Base-by-base conservation (phyloP, 192 early-diverging fungal species). In the Glomus cerebriforme region DNA sequence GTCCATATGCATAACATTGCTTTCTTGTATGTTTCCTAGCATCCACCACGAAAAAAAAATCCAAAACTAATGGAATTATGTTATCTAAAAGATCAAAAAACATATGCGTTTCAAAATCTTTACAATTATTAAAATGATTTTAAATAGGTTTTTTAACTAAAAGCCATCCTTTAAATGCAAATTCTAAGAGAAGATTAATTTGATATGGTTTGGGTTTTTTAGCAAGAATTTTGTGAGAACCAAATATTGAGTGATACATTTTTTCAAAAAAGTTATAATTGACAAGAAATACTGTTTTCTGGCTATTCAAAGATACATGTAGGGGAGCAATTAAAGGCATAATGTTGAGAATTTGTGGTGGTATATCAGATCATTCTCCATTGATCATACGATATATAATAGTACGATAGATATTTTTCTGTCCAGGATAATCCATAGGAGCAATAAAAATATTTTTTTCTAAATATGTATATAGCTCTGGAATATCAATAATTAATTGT, bases 211-310 rank as follows among this genome's bases (percentile, higher is more conserved):
- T n/a, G n/a, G n/a, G n/a, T n/a, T n/a, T n/a, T n/a, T n/a, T n/a
- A n/a, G n/a, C n/a, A n/a, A n/a, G n/a, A n/a, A n/a, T n/a, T 39
- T 72, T 49, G n/a, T n/a, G 19, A 47, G 19, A 27, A 39, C 70
- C 39, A 45, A 72, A 72, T 27, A 54, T 35, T 43, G 17, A 7
- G 45, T 72, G 39, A 72, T 39, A 72, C 3, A 72, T 31, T 35
- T 72, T 72, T 7, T 72, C n/a, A 72, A 72, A 72, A 72, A 72
- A 49, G 34, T 22, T 6, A 49, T 49, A 54, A 49, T 72, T 72
- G 7, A 26, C 3, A 24, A 72, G 19, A 72, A 72, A 72, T 27
- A 73, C 26, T 22, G 45, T 73, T 73, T 73, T 35, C n/a, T n/a
- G 10, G 29, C 27, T 58, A 27, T 73, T 73, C 47, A 73, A 73